These are phyloP conservation scores for Nicotiana tabacum DNA, from an alignment of 257 asterid species.

Conservation along the genomic window DNA sequence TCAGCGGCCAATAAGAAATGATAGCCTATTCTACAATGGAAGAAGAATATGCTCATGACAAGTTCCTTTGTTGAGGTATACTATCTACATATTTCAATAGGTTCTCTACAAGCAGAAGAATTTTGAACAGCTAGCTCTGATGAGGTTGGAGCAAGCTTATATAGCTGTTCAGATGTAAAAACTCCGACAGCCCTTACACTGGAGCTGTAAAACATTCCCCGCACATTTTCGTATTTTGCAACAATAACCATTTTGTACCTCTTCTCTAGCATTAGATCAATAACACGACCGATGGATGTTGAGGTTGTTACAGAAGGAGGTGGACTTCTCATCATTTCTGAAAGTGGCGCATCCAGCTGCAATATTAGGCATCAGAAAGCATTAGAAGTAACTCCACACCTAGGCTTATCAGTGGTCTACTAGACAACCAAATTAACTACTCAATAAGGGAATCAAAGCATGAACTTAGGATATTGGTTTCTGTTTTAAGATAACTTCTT, in stretches of 20 bases:
- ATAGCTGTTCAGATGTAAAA: slow-evolving; percentile 40
- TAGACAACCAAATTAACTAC: background rate
- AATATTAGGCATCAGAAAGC: slow-evolving; percentile 10
- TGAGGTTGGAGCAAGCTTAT: slow-evolving; percentile 33
- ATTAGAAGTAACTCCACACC: background rate
- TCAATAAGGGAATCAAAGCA: background rate
- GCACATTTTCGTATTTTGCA: slow-evolving; percentile 7
- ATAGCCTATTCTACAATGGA: background rate
- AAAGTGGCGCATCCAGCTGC: slow-evolving; percentile 61
- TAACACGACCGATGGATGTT: slow-evolving; percentile 11
- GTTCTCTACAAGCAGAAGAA: slow-evolving; percentile 22
- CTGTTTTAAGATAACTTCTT: background rate
- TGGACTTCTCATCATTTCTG: slow-evolving; percentile 27
- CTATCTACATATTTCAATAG: slow-evolving; percentile 25
- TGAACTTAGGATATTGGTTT: background rate
- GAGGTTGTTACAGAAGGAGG: slow-evolving; percentile 16
- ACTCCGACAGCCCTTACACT: slow-evolving; percentile 55
- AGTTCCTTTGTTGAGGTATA: background rate
- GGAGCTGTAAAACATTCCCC: slow-evolving; percentile 27
- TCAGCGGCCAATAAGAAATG: background rate
- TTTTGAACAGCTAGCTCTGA: slow-evolving; percentile 23
- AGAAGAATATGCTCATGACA: background rate
- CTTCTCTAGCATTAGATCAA: slow-evolving; percentile 14
- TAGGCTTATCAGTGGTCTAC: background rate
- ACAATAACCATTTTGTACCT: slow-evolving; percentile 13